Percentiles rank a stretch among this genome's conserved stretches.
These are phyloP conservation scores for Tetrapisispora pingtungensis DNA, from an alignment of 805 yeast genomes.

Conservation along the genomic window DNA sequence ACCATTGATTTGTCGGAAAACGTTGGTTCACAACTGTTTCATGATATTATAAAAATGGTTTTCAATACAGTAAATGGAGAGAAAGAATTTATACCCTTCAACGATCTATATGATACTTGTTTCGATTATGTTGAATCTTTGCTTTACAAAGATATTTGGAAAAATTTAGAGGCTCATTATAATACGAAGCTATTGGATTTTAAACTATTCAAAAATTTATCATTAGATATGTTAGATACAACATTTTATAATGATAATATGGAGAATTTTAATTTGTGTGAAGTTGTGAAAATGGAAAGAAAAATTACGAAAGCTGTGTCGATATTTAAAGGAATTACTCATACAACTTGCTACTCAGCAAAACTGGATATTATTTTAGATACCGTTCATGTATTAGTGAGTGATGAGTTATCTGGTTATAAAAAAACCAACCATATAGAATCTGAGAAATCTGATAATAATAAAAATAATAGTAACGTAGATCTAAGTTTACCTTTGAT, in stretches of 20 bases:
- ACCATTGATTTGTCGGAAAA: constrained; percentile 21
- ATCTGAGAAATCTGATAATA: neutral
- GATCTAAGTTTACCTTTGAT: constrained; percentile 21
- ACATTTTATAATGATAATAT: constrained; percentile 31
- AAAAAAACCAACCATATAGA: constrained; percentile 12
- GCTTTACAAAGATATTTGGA: constrained; percentile 61
- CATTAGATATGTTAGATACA: constrained; percentile 38
- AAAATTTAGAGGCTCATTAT: constrained; percentile 27
- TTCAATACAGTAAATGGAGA: constrained; percentile 8
- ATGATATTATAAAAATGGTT: constrained; percentile 6
- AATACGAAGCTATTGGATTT: constrained; percentile 15
- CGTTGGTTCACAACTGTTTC: constrained; percentile 14
- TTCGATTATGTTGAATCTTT: constrained; percentile 65
- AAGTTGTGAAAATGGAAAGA: constrained; percentile 30
- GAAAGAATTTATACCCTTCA: constrained; percentile 8
- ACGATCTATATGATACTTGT: constrained; percentile 40
- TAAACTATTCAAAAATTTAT: constrained; percentile 25
- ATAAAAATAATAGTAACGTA: neutral
- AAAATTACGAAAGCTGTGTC: constrained; percentile 42
- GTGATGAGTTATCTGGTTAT: constrained; percentile 9
- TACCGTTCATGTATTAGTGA: constrained; percentile 44
- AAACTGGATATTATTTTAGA: constrained; percentile 42
- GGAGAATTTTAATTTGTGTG: constrained; percentile 21
- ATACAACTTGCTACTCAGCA: constrained; percentile 37
- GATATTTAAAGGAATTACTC: constrained; percentile 39